Conservation (phyloP, 495 filamentous ascomycete species). For the Cercophora samala region DNA sequence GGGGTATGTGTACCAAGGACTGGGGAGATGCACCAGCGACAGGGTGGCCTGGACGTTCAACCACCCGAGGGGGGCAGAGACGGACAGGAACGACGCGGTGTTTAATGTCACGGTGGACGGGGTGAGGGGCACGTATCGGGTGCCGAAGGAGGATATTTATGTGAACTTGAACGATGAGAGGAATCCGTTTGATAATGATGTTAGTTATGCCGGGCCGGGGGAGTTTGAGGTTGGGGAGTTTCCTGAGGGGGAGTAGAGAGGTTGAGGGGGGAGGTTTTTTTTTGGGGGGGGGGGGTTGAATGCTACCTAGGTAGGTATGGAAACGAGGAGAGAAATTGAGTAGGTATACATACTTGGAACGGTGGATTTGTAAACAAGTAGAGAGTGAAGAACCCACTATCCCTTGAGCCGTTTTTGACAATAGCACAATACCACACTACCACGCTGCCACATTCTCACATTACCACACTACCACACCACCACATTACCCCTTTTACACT, state of each 20-base stretch:
- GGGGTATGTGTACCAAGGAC: background rate
- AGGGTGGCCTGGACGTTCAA: slow-evolving; percentile 16
- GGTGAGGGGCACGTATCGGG: slow-evolving; percentile 16
- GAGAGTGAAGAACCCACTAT: too few relatives aligned
- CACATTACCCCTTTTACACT: too few relatives aligned
- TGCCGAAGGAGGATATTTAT: slow-evolving; percentile 2
- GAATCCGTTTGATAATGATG: slow-evolving; percentile 8
- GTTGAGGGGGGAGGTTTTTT: background rate
- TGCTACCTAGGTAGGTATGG: too few relatives aligned
- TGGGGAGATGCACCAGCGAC: slow-evolving; percentile 10
- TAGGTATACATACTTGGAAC: too few relatives aligned
- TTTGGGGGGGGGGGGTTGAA: too few relatives aligned
- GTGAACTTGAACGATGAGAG: background rate
- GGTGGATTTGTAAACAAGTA: too few relatives aligned
- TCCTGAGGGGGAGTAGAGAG: background rate
- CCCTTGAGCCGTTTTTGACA: too few relatives aligned
- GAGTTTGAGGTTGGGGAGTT: slow-evolving; percentile 7
- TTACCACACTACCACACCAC: too few relatives aligned
- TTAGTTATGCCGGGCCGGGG: slow-evolving; percentile 1
- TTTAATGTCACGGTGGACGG: slow-evolving; percentile 17
- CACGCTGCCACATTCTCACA: too few relatives aligned
- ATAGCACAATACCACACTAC: too few relatives aligned
- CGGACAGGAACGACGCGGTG: background rate
- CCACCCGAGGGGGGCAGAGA: slow-evolving; percentile 5
- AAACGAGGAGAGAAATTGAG: too few relatives aligned